Conservation (phyloP, 1,284 basidiomycete genomes). For the Chondrostereum purpureum region DNA sequence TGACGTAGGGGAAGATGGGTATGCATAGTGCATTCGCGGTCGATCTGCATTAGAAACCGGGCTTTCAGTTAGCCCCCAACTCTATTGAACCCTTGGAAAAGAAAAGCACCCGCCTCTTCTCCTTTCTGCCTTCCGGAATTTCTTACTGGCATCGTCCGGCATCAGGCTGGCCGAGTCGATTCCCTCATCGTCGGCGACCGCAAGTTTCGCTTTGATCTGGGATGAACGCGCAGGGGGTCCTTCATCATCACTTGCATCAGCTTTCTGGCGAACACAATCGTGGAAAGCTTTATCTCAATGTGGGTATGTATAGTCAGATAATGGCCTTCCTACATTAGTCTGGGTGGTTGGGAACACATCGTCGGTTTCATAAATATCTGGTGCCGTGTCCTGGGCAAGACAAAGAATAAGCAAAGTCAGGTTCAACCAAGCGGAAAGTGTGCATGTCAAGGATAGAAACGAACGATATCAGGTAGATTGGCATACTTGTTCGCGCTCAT, state of each 20-base stretch:
- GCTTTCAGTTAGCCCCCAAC: background rate
- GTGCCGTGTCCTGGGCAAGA: slow-evolving; percentile 70
- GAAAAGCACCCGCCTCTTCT: slow-evolving; percentile 32
- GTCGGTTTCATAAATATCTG: slow-evolving; percentile 89
- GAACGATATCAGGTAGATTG: slow-evolving; percentile 84
- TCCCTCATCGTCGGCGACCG: slow-evolving; percentile 33
- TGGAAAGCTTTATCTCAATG: background rate
- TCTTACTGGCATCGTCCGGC: slow-evolving; percentile 58
- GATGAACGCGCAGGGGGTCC: slow-evolving; percentile 30
- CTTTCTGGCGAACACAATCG: slow-evolving; percentile 33
- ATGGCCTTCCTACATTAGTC: slow-evolving; percentile 28
- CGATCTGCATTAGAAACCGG: slow-evolving; percentile 32
- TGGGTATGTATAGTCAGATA: slow-evolving; percentile 7
- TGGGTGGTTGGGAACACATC: slow-evolving; percentile 58
- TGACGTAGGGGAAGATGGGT: slow-evolving; percentile 60
- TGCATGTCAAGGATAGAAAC: slow-evolving; percentile 19
- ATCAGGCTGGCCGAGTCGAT: slow-evolving; percentile 45
- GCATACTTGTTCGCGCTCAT: slow-evolving; percentile 82
- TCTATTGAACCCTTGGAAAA: background rate
- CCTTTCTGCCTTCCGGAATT: slow-evolving; percentile 64
- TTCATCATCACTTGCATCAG: slow-evolving; percentile 64
- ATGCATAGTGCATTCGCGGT: slow-evolving; percentile 51
- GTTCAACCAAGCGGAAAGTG: background rate
- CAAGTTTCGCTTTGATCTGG: slow-evolving; percentile 25
- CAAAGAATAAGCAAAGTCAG: too few relatives aligned